These are phyloP conservation scores for Paramecium sexaurelia DNA, from an alignment of 73 alveolate species.

Conservation along the genomic window DNA sequence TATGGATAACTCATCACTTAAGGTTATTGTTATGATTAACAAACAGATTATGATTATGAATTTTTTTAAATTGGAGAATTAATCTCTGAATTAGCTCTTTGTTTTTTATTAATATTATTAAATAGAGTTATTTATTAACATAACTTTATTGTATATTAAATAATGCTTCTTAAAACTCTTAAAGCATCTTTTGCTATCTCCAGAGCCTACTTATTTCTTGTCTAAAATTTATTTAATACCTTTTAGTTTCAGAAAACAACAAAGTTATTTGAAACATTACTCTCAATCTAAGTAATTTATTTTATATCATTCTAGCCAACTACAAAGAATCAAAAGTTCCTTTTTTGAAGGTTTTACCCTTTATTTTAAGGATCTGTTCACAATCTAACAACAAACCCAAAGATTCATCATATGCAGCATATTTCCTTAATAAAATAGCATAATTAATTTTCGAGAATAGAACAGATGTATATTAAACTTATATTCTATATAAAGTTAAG, in stretches of 20 bases:
- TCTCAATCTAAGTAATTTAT: slow-evolving; percentile 24
- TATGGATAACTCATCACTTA: background rate
- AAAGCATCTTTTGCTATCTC: slow-evolving; percentile 33
- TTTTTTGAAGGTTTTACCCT: slow-evolving; percentile 45
- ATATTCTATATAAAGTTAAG: background rate
- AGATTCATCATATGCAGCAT: background rate
- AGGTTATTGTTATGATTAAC: background rate
- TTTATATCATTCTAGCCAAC: slow-evolving; percentile 33
- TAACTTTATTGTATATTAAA: slow-evolving; percentile 8
- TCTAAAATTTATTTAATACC: background rate
- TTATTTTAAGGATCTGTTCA: slow-evolving; percentile 22
- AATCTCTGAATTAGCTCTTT: slow-evolving; percentile 48
- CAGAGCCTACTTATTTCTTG: slow-evolving; percentile 34
- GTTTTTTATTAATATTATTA: slow-evolving; percentile 12
- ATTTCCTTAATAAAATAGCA: background rate
- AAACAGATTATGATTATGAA: background rate
- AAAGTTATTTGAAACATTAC: slow-evolving; percentile 1
- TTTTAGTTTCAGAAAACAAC: slow-evolving; percentile 16
- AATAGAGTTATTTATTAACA: slow-evolving; percentile 1
- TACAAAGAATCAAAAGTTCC: background rate
- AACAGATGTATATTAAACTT: slow-evolving; percentile 35
- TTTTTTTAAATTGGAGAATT: background rate
- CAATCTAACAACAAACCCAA: slow-evolving; percentile 15
- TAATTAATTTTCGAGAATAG: slow-evolving; percentile 42
- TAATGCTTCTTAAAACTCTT: background rate